Evolutionary conservation across 352 stramenopile species (phyloP).

Genomic region (Phytophthora agathidicida): DNA sequence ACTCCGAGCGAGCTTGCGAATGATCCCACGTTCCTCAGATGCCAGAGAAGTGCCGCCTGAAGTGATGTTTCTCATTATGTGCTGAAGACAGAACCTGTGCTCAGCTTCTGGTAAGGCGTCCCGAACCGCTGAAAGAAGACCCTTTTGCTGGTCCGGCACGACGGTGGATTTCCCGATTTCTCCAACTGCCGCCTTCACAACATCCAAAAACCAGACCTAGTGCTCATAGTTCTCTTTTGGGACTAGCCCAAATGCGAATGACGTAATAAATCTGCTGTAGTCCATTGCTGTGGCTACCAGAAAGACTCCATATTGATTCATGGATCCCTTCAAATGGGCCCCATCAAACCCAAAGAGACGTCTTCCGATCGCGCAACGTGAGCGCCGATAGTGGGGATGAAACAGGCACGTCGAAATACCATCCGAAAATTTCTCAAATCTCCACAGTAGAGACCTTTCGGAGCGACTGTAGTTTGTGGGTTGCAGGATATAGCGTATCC

Average conservation of each 20-base stretch:
- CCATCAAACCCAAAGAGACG: constrained; percentile 24
- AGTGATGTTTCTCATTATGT: constrained; percentile 10
- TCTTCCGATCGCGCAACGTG: background rate
- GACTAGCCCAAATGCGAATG: constrained; percentile 28
- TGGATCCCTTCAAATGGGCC: constrained; percentile 24
- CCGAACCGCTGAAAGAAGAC: background rate
- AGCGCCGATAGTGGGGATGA: constrained; percentile 1
- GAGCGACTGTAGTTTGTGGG: no score
- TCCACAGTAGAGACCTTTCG: no score
- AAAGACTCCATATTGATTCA: constrained; percentile 29
- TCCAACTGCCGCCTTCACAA: background rate
- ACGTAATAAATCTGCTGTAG: constrained; percentile 26
- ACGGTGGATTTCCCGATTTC: constrained; percentile 2
- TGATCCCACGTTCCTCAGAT: background rate
- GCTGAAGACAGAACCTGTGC: constrained; percentile 7
- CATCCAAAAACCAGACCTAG: constrained; percentile 25
- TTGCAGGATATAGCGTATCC: no score
- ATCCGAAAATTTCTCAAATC: background rate
- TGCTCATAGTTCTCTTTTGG: constrained; percentile 25
- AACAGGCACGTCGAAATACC: background rate
- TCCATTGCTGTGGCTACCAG: constrained; percentile 28
- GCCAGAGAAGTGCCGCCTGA: background rate
- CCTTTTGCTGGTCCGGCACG: constrained; percentile 2
- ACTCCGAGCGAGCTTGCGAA: background rate
- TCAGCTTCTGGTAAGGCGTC: background rate